These are phyloP conservation scores for Neopestalotiopsis sp. DNA, from an alignment of 2,329 filamentous ascomycete species.

Conservation along the genomic window DNA sequence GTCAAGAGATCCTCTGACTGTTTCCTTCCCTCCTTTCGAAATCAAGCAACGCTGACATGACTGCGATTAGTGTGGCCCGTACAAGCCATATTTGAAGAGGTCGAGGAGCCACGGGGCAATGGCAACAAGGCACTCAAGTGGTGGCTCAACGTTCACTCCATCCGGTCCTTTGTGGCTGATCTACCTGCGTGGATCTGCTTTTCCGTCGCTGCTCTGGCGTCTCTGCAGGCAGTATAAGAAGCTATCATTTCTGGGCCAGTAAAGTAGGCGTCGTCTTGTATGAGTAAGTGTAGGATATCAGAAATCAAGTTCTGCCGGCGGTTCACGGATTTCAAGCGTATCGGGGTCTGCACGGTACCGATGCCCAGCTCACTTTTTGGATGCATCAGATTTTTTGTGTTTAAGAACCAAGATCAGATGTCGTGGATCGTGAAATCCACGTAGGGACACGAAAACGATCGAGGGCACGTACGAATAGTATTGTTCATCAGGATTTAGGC, in stretches of 20 bases:
- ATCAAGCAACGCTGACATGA: not conserved
- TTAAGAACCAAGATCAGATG: no score
- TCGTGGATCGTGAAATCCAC: no score
- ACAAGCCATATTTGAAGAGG: constrained; percentile 27
- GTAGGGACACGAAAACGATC: no score
- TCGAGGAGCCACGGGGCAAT: constrained; percentile 28
- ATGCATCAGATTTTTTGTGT: no score
- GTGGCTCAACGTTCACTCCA: constrained; percentile 35
- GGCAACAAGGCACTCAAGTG: constrained; percentile 27
- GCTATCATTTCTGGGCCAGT: not conserved
- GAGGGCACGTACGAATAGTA: no score
- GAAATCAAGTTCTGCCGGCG: not conserved
- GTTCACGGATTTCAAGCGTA: no score
- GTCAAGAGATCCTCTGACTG: not conserved
- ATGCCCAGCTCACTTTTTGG: no score
- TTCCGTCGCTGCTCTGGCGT: constrained; percentile 30
- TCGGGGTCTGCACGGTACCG: no score
- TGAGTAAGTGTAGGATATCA: not conserved
- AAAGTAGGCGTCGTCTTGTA: not conserved
- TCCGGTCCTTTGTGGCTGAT: constrained; percentile 33
- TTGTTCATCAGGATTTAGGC: no score
- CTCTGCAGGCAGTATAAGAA: constrained; percentile 25
- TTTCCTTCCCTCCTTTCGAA: not conserved
- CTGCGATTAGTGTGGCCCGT: constrained; percentile 26
- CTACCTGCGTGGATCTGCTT: constrained; percentile 39